Evolutionary conservation across 352 stramenopile genomes (phyloP).

Genomic region (Phytopythium kandeliae): DNA sequence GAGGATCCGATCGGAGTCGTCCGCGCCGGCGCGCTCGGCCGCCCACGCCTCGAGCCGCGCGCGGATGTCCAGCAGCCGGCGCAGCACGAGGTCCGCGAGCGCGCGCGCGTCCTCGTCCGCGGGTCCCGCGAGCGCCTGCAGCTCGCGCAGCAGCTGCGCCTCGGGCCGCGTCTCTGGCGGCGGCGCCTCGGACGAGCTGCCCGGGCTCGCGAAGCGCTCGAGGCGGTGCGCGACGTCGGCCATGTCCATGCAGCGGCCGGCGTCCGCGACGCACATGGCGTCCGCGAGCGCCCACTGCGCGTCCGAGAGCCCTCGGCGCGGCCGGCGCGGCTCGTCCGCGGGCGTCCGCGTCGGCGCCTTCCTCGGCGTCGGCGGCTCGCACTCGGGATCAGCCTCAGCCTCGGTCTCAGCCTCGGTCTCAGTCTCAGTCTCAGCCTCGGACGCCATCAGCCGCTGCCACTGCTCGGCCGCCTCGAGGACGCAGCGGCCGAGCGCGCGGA

Average conservation of each 20-base stretch:
- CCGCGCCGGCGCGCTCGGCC: no score
- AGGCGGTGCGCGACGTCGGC: constrained; percentile 4
- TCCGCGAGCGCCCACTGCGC: constrained; percentile 7
- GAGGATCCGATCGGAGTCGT: no score
- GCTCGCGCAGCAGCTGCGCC: background rate
- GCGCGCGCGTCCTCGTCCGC: background rate
- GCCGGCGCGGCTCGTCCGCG: background rate
- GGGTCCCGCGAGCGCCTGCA: background rate
- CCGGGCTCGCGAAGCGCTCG: no score
- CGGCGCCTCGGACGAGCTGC: no score
- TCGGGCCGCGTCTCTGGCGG: no score
- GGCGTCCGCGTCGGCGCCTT: background rate
- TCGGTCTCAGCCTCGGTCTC: background rate
- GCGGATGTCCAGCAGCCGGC: background rate
- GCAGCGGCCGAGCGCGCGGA: constrained; percentile 10
- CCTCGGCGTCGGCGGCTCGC: background rate
- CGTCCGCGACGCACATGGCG: constrained; percentile 7
- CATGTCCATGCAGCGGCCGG: constrained; percentile 6
- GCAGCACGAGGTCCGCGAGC: background rate
- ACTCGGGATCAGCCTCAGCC: background rate
- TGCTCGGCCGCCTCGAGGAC: constrained; percentile 4
- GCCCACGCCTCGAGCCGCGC: background rate
- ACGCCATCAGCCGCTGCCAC: background rate
- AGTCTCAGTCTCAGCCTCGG: background rate
- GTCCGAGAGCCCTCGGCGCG: background rate